These are phyloP conservation scores for Hypholoma sublateritium DNA, from an alignment of 768 basidiomycete species.

Conservation along the genomic window DNA sequence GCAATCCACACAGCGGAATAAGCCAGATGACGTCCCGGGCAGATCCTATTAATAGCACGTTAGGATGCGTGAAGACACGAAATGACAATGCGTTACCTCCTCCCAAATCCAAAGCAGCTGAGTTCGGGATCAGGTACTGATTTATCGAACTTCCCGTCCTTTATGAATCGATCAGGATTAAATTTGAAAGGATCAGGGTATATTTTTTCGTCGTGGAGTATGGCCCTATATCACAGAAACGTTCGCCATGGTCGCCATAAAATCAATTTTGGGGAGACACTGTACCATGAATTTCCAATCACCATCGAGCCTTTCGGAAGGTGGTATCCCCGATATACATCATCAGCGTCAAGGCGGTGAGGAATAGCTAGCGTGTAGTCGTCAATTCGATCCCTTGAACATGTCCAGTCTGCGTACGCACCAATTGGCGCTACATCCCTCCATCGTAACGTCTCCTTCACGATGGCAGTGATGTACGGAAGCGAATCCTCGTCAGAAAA, in stretches of 20 bases:
- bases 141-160: conserved; percentile 24
- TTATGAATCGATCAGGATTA: conserved; percentile 40
- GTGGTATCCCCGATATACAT: conserved; percentile 29
- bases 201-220: conserved; percentile 36
- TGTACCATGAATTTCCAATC: conserved; percentile 32
- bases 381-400: not conserved
- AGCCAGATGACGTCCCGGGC: conserved; percentile 23
- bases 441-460: conserved; percentile 29
- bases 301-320: conserved; percentile 31
- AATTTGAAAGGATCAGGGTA: conserved; percentile 41
- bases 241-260: not conserved
- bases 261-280: not conserved
- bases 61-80: not conserved
- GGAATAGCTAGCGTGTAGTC: conserved; percentile 16
- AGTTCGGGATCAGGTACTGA: conserved; percentile 25
- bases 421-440: conserved; percentile 25
- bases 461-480: conserved; percentile 32
- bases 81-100: conserved; percentile 16
- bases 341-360: conserved; percentile 21
- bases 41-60: conserved; percentile 10
- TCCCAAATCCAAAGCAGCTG: conserved; percentile 31
- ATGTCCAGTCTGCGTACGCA: conserved; percentile 1
- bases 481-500: conserved; percentile 26
- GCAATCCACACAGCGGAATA: conserved; percentile 22
- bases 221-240: conserved; percentile 30